These are phyloP conservation scores for Plantago rigida DNA, from an alignment of 305 asterid species.

Conservation along the genomic window DNA sequence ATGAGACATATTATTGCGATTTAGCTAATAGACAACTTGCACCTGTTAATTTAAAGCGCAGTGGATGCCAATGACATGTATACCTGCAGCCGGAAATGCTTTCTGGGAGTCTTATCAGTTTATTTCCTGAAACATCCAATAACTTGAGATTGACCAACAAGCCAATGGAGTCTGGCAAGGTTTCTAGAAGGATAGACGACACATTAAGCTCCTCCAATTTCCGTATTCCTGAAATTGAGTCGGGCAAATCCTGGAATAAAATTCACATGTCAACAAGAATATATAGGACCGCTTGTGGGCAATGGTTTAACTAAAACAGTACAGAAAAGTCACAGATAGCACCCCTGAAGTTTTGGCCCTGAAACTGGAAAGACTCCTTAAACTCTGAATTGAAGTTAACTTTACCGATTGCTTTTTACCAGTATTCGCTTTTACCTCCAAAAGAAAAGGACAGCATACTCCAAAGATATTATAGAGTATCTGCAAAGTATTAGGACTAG, in stretches of 20 bases:
- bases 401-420: too few species aligned
- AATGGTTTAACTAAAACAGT: too few species aligned
- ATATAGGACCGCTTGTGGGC: neutral
- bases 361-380: neutral
- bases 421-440: neutral
- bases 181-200: constrained; percentile 44
- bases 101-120: constrained; percentile 52
- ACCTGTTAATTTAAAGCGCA: neutral
- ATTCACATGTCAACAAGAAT: neutral
- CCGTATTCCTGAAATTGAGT: constrained; percentile 45
- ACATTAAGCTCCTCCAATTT: constrained; percentile 50
- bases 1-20: neutral
- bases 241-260: constrained; percentile 44
- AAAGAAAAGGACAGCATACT: neutral
- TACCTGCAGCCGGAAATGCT: constrained; percentile 62
- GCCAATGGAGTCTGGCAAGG: constrained; percentile 54
- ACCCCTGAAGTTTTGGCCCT: neutral
- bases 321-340: too few species aligned
- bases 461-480: too few species aligned
- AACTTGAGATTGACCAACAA: constrained; percentile 44
- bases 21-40: neutral
- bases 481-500: too few species aligned
- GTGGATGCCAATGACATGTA: constrained; percentile 35
- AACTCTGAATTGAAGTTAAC: too few species aligned
- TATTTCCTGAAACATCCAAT: constrained; percentile 45